These are phyloP conservation scores for Neurospora pannonica DNA, from an alignment of 495 filamentous ascomycete genomes.

Conservation along the genomic window DNA sequence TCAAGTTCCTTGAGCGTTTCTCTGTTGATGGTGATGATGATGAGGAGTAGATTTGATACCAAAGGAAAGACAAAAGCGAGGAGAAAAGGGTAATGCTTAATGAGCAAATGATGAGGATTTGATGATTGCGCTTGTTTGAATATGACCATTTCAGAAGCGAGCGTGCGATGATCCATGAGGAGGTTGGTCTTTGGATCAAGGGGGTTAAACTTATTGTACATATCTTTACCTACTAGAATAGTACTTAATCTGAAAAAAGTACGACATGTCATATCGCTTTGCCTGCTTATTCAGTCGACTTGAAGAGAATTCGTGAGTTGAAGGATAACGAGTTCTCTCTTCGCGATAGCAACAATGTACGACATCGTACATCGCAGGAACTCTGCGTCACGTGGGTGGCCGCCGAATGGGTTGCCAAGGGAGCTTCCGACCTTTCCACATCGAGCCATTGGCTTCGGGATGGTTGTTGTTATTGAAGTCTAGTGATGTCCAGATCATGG, in stretches of 20 bases:
- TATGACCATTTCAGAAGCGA: neutral
- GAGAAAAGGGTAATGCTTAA: neutral
- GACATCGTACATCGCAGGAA: constrained; percentile 31
- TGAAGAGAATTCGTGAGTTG: neutral
- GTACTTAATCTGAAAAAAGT: neutral
- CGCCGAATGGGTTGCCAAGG: constrained; percentile 16
- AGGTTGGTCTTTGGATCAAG: neutral
- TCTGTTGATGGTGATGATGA: neutral
- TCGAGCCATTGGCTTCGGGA: neutral
- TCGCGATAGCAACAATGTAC: constrained; percentile 21
- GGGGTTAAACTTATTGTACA: neutral
- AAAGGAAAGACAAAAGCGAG: neutral
- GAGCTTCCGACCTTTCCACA: neutral
- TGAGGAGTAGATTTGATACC: neutral
- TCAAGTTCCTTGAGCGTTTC: constrained; percentile 32
- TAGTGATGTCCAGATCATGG: neutral
- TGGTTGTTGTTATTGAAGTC: neutral
- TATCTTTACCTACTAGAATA: neutral
- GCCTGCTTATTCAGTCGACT: neutral
- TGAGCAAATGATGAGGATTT: neutral
- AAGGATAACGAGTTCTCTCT: neutral
- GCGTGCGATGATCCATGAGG: neutral
- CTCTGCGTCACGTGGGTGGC: constrained; percentile 25
- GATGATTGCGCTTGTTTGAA: neutral
- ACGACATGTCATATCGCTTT: neutral